These are phyloP conservation scores for Suhomyces bribrorum DNA, from an alignment of 1,139 yeast genomes.

Conservation along the genomic window DNA sequence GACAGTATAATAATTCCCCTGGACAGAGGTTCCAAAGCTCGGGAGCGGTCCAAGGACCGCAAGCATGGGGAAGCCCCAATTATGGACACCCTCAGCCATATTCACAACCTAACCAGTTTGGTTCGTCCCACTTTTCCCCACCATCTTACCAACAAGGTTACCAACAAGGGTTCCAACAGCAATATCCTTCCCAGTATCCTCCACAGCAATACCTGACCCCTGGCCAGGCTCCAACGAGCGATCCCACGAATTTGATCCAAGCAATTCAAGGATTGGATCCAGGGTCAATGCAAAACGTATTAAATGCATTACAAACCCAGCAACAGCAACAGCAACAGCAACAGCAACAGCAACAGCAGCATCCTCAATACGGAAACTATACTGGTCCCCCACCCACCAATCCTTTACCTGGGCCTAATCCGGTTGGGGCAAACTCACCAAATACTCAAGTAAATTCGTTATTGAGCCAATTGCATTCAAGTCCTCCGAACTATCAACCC, in stretches of 20 bases:
- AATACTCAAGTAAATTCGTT: constrained; percentile 30
- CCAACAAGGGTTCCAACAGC: constrained; percentile 23
- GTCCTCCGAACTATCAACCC: constrained; percentile 15
- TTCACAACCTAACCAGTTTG: constrained; percentile 13
- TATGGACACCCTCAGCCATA: constrained; percentile 15
- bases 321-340: constrained; percentile 20
- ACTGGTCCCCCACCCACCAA: constrained; percentile 8
- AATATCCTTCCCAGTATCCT: constrained; percentile 18
- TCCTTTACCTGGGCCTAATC: constrained; percentile 6
- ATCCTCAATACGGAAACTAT: constrained; percentile 8
- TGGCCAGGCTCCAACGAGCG: constrained; percentile 5
- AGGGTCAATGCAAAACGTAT: constrained; percentile 20
- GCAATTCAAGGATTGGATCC: constrained; percentile 25
- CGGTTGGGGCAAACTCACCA: constrained; percentile 13
- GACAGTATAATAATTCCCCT: background rate
- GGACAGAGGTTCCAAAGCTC: background rate
- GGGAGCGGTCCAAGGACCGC: background rate
- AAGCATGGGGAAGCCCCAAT: background rate
- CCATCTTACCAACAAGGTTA: constrained; percentile 8
- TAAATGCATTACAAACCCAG: constrained; percentile 19
- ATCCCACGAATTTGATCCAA: constrained; percentile 14
- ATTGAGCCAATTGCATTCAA: constrained; percentile 30
- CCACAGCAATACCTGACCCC: constrained; percentile 13
- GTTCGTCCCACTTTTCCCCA: constrained; percentile 6
- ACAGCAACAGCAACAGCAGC: constrained; percentile 17